Conservation (phyloP, 164 flowering plant genomes). For the Paratinospora sagittata region DNA sequence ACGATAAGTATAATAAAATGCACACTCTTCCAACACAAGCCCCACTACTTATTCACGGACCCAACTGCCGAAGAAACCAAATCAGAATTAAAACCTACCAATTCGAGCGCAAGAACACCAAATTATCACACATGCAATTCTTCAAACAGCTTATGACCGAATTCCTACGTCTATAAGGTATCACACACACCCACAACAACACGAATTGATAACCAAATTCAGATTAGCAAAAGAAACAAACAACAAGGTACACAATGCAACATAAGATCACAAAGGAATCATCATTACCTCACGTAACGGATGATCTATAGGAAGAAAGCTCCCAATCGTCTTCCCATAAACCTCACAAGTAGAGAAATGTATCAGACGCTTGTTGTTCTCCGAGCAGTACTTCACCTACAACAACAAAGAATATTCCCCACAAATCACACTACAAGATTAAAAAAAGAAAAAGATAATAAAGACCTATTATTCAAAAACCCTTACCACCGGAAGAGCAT, state of each 20-base stretch:
- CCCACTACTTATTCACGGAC: no score
- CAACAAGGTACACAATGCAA: background rate
- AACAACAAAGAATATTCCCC: no score
- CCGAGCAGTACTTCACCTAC: constrained; percentile 93
- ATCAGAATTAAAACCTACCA: no score
- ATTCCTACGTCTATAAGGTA: no score
- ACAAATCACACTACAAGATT: background rate
- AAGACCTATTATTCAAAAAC: background rate
- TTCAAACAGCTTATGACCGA: background rate
- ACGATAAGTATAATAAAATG: no score
- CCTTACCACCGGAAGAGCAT: constrained; percentile 70
- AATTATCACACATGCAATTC: background rate
- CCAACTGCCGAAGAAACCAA: no score
- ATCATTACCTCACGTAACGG: constrained; percentile 81
- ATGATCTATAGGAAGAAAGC: constrained; percentile 83
- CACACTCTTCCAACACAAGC: no score
- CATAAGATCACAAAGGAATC: background rate
- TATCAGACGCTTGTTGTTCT: constrained; percentile 89
- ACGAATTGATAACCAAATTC: background rate
- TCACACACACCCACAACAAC: no score
- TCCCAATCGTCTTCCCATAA: no score
- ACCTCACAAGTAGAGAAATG: constrained; percentile 96
- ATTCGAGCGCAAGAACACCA: no score
- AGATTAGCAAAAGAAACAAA: background rate
- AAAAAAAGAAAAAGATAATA: background rate